Evolutionary conservation across 148 eudicot species (phyloP).

Genomic region (Rhododendron williamsianum): DNA sequence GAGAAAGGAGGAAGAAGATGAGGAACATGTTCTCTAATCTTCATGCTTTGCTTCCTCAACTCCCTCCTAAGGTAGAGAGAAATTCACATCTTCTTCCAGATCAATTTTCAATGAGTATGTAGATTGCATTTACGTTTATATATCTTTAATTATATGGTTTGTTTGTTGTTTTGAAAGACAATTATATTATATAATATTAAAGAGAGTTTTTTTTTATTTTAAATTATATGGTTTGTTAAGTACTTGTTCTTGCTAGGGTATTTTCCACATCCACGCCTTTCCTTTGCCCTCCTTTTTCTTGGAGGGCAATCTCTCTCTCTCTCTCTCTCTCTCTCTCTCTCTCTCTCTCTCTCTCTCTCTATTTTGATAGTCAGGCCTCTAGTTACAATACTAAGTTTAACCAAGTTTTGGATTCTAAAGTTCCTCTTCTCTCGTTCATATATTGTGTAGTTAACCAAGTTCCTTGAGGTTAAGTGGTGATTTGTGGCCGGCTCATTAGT

Average conservation of each 20-base stretch:
- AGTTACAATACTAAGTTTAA: no score
- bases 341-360: background rate
- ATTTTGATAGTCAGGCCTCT: background rate
- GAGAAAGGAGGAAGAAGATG: constrained; percentile 92
- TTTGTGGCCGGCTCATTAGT: background rate
- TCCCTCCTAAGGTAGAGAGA: constrained; percentile 51
- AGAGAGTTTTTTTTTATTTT: no score
- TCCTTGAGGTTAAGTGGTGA: background rate
- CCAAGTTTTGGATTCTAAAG: background rate
- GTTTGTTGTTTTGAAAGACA: no score
- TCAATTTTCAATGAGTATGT: background rate
- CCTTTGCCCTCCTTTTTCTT: background rate
- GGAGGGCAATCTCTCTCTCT: background rate
- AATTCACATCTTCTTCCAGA: background rate
- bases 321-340: background rate
- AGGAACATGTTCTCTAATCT: constrained; percentile 58
- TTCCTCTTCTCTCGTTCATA: background rate
- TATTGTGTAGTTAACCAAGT: no score
- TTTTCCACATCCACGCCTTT: background rate
- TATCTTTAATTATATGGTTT: background rate
- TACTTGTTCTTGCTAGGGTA: background rate
- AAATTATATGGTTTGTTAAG: background rate
- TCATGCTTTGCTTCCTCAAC: constrained; percentile 64
- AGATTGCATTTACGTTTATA: background rate
- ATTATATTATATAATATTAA: no score